Percentiles rank a stretch among this genome's conserved stretches.
These are phyloP conservation scores for Aspergillus novoparasiticus DNA, from an alignment of 2,329 filamentous ascomycete species.

Conservation along the genomic window DNA sequence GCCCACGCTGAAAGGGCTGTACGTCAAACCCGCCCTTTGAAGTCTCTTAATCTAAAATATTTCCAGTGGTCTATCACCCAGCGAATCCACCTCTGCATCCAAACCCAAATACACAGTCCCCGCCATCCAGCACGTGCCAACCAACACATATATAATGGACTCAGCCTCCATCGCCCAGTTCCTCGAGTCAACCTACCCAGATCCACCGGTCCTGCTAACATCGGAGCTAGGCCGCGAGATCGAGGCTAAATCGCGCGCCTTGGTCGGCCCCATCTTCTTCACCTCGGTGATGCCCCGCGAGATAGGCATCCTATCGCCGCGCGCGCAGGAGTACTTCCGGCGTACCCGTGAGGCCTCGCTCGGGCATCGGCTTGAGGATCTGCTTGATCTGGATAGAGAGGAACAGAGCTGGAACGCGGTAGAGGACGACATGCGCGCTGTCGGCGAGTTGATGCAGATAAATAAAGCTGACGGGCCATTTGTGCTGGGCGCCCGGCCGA, in stretches of 20 bases:
- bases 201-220: conserved; percentile 35
- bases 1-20: no score
- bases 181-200: conserved; percentile 44
- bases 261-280: conserved; percentile 30
- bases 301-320: conserved; percentile 39
- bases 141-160: conserved; percentile 45
- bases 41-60: not conserved
- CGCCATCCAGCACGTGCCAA: conserved; percentile 45
- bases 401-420: no score
- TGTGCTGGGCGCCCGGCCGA: conserved; percentile 25
- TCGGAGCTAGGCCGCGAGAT: conserved; percentile 41
- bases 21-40: no score
- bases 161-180: conserved; percentile 44
- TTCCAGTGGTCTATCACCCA: no score
- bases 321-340: conserved; percentile 43
- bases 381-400: no score
- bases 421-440: no score
- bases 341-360: conserved; percentile 41
- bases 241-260: conserved; percentile 33
- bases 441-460: no score
- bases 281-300: conserved; percentile 13
- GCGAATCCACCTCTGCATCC: no score
- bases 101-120: conserved; percentile 44
- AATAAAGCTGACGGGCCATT: no score
- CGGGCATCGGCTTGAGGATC: conserved; percentile 39